These are phyloP conservation scores for Arabidopsis arenosa DNA, from an alignment of 345 rosid genomes.

Conservation along the genomic window DNA sequence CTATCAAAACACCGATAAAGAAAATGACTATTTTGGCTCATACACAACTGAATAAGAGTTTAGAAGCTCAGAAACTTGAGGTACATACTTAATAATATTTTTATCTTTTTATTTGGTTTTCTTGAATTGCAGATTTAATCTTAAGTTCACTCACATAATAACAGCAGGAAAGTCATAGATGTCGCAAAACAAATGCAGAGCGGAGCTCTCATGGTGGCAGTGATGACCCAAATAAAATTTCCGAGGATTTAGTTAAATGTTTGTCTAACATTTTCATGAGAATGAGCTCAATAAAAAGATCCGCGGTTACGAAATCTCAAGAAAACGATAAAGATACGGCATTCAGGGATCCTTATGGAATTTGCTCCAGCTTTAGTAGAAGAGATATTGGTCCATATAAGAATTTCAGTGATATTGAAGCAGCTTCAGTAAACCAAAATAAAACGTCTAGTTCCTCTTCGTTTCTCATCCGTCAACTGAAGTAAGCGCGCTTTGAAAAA, in stretches of 20 bases:
- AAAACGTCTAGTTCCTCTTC: conserved; percentile 54
- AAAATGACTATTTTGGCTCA: conserved; percentile 39
- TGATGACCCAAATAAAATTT: conserved; percentile 65
- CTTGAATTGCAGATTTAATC: neutral
- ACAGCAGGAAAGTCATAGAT: conserved; percentile 51
- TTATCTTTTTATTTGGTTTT: neutral
- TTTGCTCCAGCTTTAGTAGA: conserved; percentile 54
- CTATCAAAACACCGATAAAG: conserved; percentile 48
- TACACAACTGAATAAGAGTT: conserved; percentile 52
- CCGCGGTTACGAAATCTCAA: conserved; percentile 39
- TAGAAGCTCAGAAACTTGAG: conserved; percentile 53
- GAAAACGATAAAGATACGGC: conserved; percentile 46
- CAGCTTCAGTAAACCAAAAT: conserved; percentile 54
- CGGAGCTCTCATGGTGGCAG: conserved; percentile 37
- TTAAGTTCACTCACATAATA: conserved; percentile 6
- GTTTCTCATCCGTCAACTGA: conserved; percentile 68
- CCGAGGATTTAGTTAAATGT: conserved; percentile 75
- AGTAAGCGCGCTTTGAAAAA: conserved; percentile 46
- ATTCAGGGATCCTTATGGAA: conserved; percentile 62
- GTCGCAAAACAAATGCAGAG: conserved; percentile 52
- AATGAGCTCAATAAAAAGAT: conserved; percentile 59
- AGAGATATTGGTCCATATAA: conserved; percentile 75
- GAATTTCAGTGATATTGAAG: conserved; percentile 56
- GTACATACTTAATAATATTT: conserved; percentile 29
- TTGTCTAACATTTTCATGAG: conserved; percentile 62